Conservation (phyloP, 2,329 filamentous ascomycete genomes). For the Pseudogymnoascus sp. region DNA sequence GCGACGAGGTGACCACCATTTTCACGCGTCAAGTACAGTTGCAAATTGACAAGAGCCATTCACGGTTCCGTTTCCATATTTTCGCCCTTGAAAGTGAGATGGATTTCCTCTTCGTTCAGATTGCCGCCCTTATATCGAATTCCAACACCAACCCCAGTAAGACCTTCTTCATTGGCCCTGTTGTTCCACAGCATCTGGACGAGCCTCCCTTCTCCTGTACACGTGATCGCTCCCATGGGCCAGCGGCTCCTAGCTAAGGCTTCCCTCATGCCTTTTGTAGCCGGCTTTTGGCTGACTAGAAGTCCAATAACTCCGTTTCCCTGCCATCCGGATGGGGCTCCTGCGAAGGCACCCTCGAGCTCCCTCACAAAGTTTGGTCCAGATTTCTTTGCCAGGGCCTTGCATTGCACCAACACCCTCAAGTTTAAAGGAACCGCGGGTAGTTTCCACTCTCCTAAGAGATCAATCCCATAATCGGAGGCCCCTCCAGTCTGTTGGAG, state of each 20-base stretch:
- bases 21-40: background rate
- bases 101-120: slow-evolving; percentile 32
- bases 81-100: slow-evolving; percentile 44
- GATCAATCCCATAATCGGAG: slow-evolving; percentile 64
- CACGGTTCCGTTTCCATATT: slow-evolving; percentile 11
- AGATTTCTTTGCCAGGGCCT: slow-evolving; percentile 43
- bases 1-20: background rate
- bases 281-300: slow-evolving; percentile 57
- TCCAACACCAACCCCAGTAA: slow-evolving; percentile 50
- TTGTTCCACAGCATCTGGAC: slow-evolving; percentile 67
- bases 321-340: slow-evolving; percentile 66
- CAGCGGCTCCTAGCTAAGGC: slow-evolving; percentile 57
- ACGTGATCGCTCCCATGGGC: slow-evolving; percentile 64
- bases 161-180: slow-evolving; percentile 49
- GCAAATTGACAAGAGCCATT: background rate
- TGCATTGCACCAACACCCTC: slow-evolving; percentile 58
- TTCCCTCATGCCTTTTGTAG: slow-evolving; percentile 71
- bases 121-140: slow-evolving; percentile 33
- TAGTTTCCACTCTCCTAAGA: slow-evolving; percentile 61
- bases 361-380: slow-evolving; percentile 58
- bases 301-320: slow-evolving; percentile 58
- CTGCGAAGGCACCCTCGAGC: slow-evolving; percentile 68
- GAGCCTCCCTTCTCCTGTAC: slow-evolving; percentile 47
- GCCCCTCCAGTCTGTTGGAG: slow-evolving; percentile 56
- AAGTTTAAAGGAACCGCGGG: slow-evolving; percentile 34